These are phyloP conservation scores for Geranomyces michiganensis DNA, from an alignment of 192 early-diverging fungal species.

Conservation along the genomic window DNA sequence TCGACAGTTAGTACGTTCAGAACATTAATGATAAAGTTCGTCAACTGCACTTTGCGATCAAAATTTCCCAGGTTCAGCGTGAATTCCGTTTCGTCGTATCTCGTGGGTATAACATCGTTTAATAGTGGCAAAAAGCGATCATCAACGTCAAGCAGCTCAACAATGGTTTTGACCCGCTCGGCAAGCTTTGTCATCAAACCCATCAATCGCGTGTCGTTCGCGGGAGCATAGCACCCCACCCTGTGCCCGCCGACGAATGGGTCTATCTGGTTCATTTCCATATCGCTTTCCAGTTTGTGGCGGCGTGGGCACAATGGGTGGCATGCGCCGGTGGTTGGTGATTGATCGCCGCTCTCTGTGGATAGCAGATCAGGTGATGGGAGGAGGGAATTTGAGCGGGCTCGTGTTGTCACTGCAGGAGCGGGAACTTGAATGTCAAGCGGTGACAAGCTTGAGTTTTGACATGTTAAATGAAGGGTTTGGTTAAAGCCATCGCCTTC, in stretches of 20 bases:
- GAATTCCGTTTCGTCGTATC: neutral
- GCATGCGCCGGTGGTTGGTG: neutral
- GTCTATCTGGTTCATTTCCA: neutral
- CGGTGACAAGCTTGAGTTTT: no score
- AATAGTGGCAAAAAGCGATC: neutral
- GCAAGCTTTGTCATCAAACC: neutral
- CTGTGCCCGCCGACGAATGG: neutral
- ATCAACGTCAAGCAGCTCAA: neutral
- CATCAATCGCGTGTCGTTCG: neutral
- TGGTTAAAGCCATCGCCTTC: no score
- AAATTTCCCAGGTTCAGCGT: neutral
- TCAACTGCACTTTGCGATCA: neutral
- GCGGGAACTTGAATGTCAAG: no score
- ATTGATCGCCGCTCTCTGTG: neutral
- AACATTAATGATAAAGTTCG: neutral
- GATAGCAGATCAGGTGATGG: slow-evolving; percentile 4
- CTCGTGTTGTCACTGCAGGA: no score
- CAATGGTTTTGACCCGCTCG: slow-evolving; percentile 5
- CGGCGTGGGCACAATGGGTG: slow-evolving; percentile 4
- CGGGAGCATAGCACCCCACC: neutral
- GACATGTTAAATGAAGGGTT: no score
- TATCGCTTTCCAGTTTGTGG: neutral
- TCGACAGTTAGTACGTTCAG: neutral
- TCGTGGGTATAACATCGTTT: slow-evolving; percentile 17
- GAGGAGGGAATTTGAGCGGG: neutral